phyloP scores from a whole-genome alignment of 345 rosid species.

The Dipteronia dyeriana region DNA sequence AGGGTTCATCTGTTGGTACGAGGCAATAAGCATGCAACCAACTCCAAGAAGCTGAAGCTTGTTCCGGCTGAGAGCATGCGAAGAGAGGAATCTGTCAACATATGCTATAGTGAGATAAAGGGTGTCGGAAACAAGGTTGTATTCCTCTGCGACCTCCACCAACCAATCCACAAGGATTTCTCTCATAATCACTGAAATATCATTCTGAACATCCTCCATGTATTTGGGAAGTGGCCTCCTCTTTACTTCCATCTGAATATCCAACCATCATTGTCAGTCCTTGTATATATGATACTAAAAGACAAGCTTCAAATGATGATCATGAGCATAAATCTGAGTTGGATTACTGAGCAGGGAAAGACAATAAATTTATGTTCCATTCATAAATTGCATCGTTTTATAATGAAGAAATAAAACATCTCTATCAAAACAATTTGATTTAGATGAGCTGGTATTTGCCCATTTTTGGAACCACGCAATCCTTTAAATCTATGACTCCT shows the following conservation, averaged over 20 bases:
- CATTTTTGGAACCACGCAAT: not conserved
- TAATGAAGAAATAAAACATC: no score
- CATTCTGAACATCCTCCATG: slow-evolving; percentile 61
- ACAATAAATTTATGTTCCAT: not conserved
- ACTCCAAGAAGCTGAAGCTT: slow-evolving; percentile 73
- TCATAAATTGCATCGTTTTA: not conserved
- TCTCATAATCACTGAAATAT: slow-evolving; percentile 61
- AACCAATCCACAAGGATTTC: slow-evolving; percentile 64
- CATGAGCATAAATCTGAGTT: not conserved
- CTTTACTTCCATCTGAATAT: slow-evolving; percentile 44
- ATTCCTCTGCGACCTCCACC: slow-evolving; percentile 71
- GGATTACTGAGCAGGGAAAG: not conserved
- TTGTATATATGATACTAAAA: not conserved
- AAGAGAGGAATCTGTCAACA: slow-evolving; percentile 62
- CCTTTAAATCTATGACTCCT: not conserved
- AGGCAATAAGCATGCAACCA: slow-evolving; percentile 74
- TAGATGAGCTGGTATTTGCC: not conserved
- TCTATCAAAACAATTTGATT: not conserved
- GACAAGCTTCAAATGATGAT: not conserved
- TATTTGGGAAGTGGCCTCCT: slow-evolving; percentile 56
- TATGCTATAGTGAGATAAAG: slow-evolving; percentile 57
- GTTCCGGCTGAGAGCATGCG: slow-evolving; percentile 39
- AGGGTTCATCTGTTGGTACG: slow-evolving; percentile 37
- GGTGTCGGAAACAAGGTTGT: slow-evolving; percentile 68
- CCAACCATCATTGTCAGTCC: slow-evolving; percentile 9